These are phyloP conservation scores for Aspergillus nanangensis DNA, from an alignment of 495 filamentous ascomycete species.

Conservation along the genomic window DNA sequence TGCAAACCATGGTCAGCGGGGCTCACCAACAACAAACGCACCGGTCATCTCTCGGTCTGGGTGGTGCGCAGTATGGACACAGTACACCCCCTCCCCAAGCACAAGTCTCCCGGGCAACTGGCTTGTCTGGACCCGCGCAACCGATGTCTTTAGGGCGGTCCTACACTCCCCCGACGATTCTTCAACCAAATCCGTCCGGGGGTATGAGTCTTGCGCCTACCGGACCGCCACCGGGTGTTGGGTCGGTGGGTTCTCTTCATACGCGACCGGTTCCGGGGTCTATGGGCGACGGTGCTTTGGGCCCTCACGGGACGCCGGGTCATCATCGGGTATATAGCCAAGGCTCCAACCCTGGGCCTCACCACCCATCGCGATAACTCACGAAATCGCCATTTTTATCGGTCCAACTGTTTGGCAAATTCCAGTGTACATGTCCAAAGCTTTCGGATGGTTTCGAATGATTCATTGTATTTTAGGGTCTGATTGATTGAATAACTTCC, in stretches of 20 bases:
- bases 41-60: conserved; percentile 29
- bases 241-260: conserved; percentile 28
- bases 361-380: conserved; percentile 23
- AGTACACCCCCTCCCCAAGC: conserved; percentile 33
- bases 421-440: conserved; percentile 6
- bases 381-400: no score
- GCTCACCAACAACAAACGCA: conserved; percentile 31
- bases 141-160: conserved; percentile 32
- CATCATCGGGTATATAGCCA: conserved; percentile 45
- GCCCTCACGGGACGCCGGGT: no score
- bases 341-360: conserved; percentile 24
- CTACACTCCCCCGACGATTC: conserved; percentile 34
- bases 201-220: conserved; percentile 31
- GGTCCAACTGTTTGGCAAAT: no score
- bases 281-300: conserved; percentile 17
- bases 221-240: conserved; percentile 18
- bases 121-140: conserved; percentile 23
- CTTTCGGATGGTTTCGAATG: conserved; percentile 1
- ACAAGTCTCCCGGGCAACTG: conserved; percentile 18
- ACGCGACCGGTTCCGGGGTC: conserved; percentile 28
- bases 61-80: conserved; percentile 32
- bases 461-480: conserved; percentile 9
- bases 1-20: conserved; percentile 37
- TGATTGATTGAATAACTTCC: no score
- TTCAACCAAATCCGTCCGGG: conserved; percentile 28